Conservation (phyloP, 257 asterid genomes). For the Nicotiana knightiana region DNA sequence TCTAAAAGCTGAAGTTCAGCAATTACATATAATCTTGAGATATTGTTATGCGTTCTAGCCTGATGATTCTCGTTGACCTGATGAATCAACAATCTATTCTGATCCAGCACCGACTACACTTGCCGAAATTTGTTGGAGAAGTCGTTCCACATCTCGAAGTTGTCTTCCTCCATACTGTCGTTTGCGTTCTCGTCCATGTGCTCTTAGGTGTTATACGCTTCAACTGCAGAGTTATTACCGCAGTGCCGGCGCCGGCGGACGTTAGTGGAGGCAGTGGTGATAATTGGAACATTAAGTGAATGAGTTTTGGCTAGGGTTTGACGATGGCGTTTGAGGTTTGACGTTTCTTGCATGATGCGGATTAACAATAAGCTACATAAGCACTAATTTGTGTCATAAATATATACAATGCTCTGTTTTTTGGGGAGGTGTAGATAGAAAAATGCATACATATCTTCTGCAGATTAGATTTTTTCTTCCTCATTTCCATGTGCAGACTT, state of each 20-base stretch:
- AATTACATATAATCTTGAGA: no score
- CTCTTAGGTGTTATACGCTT: background rate
- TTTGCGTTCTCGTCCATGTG: slow-evolving; percentile 6
- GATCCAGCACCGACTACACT: slow-evolving; percentile 68
- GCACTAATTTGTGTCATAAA: no score
- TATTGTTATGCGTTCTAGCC: slow-evolving; percentile 31
- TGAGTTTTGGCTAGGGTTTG: slow-evolving; percentile 17
- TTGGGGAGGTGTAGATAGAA: no score
- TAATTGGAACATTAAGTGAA: slow-evolving; percentile 6
- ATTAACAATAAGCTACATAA: background rate
- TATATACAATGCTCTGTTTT: no score
- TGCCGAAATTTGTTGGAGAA: slow-evolving; percentile 48
- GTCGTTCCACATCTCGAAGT: slow-evolving; percentile 47
- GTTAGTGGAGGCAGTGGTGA: slow-evolving; percentile 3
- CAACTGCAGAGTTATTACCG: background rate
- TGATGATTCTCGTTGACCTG: slow-evolving; percentile 76
- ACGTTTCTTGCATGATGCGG: slow-evolving; percentile 18
- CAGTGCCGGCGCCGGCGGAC: background rate
- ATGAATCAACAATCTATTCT: slow-evolving; percentile 58
- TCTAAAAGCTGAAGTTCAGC: no score
- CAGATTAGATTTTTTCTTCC: no score
- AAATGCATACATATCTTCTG: no score
- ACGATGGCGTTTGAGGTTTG: slow-evolving; percentile 1
- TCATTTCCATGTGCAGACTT: no score
- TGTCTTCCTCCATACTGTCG: slow-evolving; percentile 20